phyloP scores from a whole-genome alignment of 495 filamentous ascomycete species.

The Daldinia grandis region DNA sequence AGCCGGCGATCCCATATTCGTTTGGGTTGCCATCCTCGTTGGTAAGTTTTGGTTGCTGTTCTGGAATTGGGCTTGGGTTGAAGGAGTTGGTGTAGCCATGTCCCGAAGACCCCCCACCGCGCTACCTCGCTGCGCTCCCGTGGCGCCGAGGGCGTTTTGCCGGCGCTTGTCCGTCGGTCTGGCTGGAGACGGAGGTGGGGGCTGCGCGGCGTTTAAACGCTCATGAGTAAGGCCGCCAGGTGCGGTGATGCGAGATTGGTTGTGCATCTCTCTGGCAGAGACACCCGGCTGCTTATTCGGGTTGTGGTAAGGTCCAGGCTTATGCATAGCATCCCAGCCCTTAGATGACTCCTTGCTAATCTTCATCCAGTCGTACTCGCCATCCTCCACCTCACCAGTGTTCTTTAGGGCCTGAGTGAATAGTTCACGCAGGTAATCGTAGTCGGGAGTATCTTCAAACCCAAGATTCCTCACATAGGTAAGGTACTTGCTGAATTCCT shows the following conservation, averaged over 20 bases:
- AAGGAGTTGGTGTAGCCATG: conserved; percentile 78
- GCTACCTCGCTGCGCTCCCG: conserved; percentile 76
- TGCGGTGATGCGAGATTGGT: conserved; percentile 64
- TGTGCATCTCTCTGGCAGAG: conserved; percentile 80
- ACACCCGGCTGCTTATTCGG: conserved; percentile 76
- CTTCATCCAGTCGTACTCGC: conserved; percentile 99
- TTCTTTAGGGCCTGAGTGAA: conserved; percentile 97
- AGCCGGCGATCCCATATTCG: conserved; percentile 59
- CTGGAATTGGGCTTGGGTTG: conserved; percentile 90
- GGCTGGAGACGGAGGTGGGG: conserved; percentile 86
- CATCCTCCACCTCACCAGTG: conserved; percentile 93
- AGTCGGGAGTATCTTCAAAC: conserved; percentile 98
- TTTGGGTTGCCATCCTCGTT: conserved; percentile 66
- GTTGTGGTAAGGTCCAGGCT: conserved; percentile 80
- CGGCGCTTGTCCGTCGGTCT: conserved; percentile 84
- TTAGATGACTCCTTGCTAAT: conserved; percentile 81
- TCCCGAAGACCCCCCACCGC: conserved; percentile 73
- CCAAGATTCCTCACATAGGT: conserved; percentile 97
- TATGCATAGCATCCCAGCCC: conserved; percentile 92
- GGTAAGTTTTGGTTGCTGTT: conserved; percentile 86
- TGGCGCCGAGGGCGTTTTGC: conserved; percentile 76
- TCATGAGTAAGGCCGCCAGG: conserved; percentile 75
- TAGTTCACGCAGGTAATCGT: conserved; percentile 95
- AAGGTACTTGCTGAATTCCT: conserved; percentile 97
- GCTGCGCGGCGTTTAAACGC: conserved; percentile 97